Conservation (phyloP, 345 rosid species). For the Pseudoturritis turrita region DNA sequence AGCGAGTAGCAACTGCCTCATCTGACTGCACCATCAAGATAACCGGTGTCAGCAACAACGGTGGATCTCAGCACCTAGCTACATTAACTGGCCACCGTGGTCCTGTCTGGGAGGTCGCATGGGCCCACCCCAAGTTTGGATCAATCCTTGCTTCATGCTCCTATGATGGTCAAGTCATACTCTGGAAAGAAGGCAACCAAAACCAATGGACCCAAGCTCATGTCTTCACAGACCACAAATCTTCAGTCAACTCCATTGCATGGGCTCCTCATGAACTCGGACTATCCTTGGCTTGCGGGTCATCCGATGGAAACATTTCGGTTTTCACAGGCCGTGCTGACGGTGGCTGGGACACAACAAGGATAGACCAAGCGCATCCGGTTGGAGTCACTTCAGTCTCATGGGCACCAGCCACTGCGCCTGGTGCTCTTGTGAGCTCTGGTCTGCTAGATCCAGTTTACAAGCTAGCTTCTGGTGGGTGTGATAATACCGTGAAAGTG, state of each 20-base stretch:
- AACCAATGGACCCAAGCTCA: constrained; percentile 62
- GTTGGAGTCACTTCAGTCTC: constrained; percentile 66
- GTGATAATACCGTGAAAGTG: constrained; percentile 57
- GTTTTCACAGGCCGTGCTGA: constrained; percentile 56
- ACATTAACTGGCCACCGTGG: constrained; percentile 60
- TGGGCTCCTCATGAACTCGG: constrained; percentile 74
- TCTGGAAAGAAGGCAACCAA: constrained; percentile 67
- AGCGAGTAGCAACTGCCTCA: constrained; percentile 60
- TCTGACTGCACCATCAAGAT: constrained; percentile 61
- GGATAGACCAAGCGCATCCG: constrained; percentile 63
- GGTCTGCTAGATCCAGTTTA: constrained; percentile 51
- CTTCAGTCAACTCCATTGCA: constrained; percentile 64
- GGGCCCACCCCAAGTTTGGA: constrained; percentile 75
- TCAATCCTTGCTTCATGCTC: constrained; percentile 66
- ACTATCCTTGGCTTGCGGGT: constrained; percentile 60
- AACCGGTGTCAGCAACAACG: constrained; percentile 41
- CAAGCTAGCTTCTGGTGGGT: constrained; percentile 65
- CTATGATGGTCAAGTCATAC: constrained; percentile 62
- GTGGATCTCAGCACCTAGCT: constrained; percentile 51
- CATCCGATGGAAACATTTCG: constrained; percentile 63
- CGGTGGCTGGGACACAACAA: constrained; percentile 59
- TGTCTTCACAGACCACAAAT: constrained; percentile 55
- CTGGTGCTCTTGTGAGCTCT: constrained; percentile 52
- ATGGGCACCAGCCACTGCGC: constrained; percentile 60
- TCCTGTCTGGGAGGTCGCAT: constrained; percentile 61